Conservation (phyloP, 495 filamentous ascomycete species). For the Daldinia decipiens region DNA sequence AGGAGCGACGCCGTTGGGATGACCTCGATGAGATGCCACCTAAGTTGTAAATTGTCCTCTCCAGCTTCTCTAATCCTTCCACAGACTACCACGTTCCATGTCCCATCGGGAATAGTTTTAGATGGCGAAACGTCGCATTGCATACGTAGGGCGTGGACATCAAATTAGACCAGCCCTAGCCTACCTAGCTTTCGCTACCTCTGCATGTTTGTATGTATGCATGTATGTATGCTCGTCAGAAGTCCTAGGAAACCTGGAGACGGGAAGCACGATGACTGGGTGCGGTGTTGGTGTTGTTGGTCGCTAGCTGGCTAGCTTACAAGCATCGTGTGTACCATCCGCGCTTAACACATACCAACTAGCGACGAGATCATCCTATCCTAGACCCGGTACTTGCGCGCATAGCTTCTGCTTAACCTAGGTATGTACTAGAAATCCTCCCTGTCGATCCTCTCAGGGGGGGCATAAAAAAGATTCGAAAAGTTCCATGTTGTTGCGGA, state of each 20-base stretch:
- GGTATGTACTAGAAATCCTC: background rate
- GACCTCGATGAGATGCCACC: background rate
- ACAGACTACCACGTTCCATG: background rate
- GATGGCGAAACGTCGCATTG: constrained; percentile 35
- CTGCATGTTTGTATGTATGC: no score
- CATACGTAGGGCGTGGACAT: constrained; percentile 2
- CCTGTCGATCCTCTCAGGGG: background rate
- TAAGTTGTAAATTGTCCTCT: constrained; percentile 1
- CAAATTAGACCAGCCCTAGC: constrained; percentile 1
- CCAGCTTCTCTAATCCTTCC: constrained; percentile 24
- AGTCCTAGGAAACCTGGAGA: constrained; percentile 11
- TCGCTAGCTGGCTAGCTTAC: background rate
- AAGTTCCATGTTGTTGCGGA: constrained; percentile 6
- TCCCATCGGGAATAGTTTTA: constrained; percentile 7
- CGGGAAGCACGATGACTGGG: constrained; percentile 7
- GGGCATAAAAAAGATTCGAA: constrained; percentile 14
- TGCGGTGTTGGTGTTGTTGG: background rate
- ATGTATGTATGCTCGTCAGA: background rate
- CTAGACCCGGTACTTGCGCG: background rate
- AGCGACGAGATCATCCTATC: background rate
- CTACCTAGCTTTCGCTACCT: background rate
- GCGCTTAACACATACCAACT: background rate
- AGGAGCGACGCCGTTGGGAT: background rate
- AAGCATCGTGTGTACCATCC: background rate
- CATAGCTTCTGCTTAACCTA: background rate